These are phyloP conservation scores for Phytophthora ramorum DNA, from an alignment of 352 stramenopile species.

Conservation along the genomic window DNA sequence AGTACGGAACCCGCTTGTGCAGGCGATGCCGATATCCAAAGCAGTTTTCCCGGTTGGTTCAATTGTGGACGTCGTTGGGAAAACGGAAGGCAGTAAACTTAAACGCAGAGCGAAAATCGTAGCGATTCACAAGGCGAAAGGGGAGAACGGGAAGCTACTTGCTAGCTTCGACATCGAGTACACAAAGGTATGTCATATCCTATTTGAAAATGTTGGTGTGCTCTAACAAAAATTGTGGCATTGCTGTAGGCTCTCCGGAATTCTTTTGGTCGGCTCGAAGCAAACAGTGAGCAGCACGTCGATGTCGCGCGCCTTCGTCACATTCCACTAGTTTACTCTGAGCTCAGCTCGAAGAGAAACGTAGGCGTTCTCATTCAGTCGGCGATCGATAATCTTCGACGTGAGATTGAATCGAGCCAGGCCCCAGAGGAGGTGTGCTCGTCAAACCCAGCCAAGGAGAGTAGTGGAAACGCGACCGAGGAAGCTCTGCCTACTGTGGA, in stretches of 20 bases:
- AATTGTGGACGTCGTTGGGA: constrained; percentile 40
- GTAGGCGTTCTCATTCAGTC: constrained; percentile 36
- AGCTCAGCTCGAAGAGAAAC: constrained; percentile 23
- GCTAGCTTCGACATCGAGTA: constrained; percentile 63
- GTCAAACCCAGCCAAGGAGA: not conserved
- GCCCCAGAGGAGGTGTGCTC: not conserved
- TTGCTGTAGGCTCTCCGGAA: constrained; percentile 20
- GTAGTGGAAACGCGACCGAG: not conserved
- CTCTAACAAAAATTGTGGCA: not conserved
- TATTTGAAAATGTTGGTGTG: not conserved
- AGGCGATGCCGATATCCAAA: constrained; percentile 38
- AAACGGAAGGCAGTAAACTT: constrained; percentile 26
- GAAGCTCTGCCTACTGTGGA: constrained; percentile 32
- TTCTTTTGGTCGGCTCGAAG: constrained; percentile 24
- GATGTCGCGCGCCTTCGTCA: constrained; percentile 15
- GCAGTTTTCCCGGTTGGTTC: constrained; percentile 54
- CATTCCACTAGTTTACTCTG: constrained; percentile 9
- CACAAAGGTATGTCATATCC: constrained; percentile 25
- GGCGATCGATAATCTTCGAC: constrained; percentile 41
- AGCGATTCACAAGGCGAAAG: constrained; percentile 33
- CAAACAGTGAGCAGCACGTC: constrained; percentile 21
- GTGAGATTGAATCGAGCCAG: constrained; percentile 26
- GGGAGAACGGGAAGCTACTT: constrained; percentile 14
- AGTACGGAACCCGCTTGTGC: constrained; percentile 13
- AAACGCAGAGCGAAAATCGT: constrained; percentile 41